Evolutionary conservation across 192 early-diverging fungal genomes (phyloP).

Genomic region (Coemansia aciculifera): DNA sequence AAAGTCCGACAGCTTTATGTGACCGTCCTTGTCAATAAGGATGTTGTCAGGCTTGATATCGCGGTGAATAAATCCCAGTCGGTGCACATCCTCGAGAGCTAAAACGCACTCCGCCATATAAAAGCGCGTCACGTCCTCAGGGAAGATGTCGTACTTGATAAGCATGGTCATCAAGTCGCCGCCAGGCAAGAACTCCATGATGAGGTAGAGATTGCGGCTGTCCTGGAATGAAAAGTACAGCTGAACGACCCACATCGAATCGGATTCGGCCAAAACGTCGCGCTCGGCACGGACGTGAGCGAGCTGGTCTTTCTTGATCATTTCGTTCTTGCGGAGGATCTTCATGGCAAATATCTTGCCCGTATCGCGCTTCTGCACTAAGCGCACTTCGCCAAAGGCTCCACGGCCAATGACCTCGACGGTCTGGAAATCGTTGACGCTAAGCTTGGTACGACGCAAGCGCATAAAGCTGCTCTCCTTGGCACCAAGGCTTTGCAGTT

Average conservation of each 20-base stretch:
- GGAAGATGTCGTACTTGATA: conserved; percentile 97
- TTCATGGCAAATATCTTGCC: conserved; percentile 99
- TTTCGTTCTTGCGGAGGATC: conserved; percentile 91
- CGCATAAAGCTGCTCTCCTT: conserved; percentile 96
- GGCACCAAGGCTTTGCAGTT: conserved; percentile 72
- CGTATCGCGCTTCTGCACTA: conserved; percentile 94
- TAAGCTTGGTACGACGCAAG: conserved; percentile 83
- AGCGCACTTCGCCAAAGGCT: conserved; percentile 97
- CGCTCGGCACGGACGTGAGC: conserved; percentile 98
- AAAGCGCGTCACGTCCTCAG: conserved; percentile 96
- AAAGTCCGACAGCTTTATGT: conserved; percentile 99
- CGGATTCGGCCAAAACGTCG: conserved; percentile 94
- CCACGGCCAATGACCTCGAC: conserved; percentile 99
- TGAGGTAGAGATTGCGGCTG: conserved; percentile 86
- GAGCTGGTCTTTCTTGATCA: conserved; percentile 99
- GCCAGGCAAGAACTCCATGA: conserved; percentile 99
- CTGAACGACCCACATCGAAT: conserved; percentile 97
- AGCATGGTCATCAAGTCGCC: conserved; percentile 99
- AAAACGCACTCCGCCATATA: conserved; percentile 97
- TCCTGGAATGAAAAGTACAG: conserved; percentile 99
- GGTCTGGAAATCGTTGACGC: conserved; percentile 90
- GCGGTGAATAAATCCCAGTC: conserved; percentile 92
- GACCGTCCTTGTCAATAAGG: conserved; percentile 96
- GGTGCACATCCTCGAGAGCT: conserved; percentile 92
- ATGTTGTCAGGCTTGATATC: conserved; percentile 88